These are phyloP conservation scores for Prunus kanzakura DNA, from an alignment of 306 rosid genomes.

Conservation along the genomic window DNA sequence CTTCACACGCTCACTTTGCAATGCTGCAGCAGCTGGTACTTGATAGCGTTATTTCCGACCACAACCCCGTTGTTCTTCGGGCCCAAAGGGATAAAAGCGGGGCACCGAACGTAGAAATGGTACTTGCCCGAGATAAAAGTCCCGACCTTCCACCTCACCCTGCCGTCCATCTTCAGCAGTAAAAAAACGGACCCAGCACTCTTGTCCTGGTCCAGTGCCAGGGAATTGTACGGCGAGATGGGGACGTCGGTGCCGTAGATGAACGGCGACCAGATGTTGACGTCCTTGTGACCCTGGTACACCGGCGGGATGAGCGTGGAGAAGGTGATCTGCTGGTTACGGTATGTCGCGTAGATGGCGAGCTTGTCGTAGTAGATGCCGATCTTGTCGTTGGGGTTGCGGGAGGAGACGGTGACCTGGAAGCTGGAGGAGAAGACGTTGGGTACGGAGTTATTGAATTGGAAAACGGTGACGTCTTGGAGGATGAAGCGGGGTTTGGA, in stretches of 20 bases:
- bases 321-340: slow-evolving; percentile 67
- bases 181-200: slow-evolving; percentile 40
- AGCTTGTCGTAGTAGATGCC: slow-evolving; percentile 89
- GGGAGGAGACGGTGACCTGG: slow-evolving; percentile 68
- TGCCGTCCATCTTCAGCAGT: slow-evolving; percentile 53
- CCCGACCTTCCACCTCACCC: slow-evolving; percentile 89
- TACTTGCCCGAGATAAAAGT: slow-evolving; percentile 56
- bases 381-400: slow-evolving; percentile 77
- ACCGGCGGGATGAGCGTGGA: slow-evolving; percentile 63
- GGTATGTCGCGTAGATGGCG: slow-evolving; percentile 58
- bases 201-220: slow-evolving; percentile 42
- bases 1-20: slow-evolving; percentile 71
- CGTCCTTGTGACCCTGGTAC: slow-evolving; percentile 82
- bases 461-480: slow-evolving; percentile 79
- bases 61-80: slow-evolving; percentile 19
- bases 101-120: slow-evolving; percentile 66
- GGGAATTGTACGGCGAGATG: slow-evolving; percentile 67
- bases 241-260: slow-evolving; percentile 70
- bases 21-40: slow-evolving; percentile 61
- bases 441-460: slow-evolving; percentile 72
- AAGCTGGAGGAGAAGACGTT: slow-evolving; percentile 68
- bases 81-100: slow-evolving; percentile 59
- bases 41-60: slow-evolving; percentile 57
- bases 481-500: slow-evolving; percentile 73
- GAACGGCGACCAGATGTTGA: slow-evolving; percentile 81